Base-by-base conservation (phyloP, 1,284 basidiomycete species). In the Marasmius tenuissimus region DNA sequence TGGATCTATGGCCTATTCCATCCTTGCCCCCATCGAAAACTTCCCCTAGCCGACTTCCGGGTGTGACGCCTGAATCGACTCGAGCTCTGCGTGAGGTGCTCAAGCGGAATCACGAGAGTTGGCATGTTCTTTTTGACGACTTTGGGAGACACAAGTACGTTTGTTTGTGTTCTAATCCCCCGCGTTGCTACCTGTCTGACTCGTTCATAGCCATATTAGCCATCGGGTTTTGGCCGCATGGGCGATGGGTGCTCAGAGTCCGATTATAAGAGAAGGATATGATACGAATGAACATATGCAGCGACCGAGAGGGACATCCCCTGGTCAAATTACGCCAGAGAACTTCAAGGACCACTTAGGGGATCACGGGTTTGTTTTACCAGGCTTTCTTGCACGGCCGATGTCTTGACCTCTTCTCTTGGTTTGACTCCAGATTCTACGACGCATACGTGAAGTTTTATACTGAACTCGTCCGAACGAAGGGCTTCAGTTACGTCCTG, bases 381-480 rank as follows among this genome's bases (percentile, higher is more conserved):
- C 3, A 18, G 9, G 10, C 16, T 38, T 76, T 67, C 18, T 22
- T 4, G 14, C 20, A 14, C 8, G 12, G 5, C 6, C 10, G 27
- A 5, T 35, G 45, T 20, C 16, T 33, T 50, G 5, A 49, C n/a
- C 22, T 53, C 20, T 35, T 27, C 27, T 27, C 27, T 27, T 27
- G 27, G 2, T 27, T 27, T 27, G n/a, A 51, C 12, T 47, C 42
- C 52, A 89, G 87, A 4, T 89, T 78, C 67, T 90, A 86, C 66
- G 71, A 77, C 12, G 80, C 79, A 0, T 91, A 89, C 65, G 65
- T 86, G 34, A 62, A 73, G 8, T 90, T 88, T 72, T 90, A 89
- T 73, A 73, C 74, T 11, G 69, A 77, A 0, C 69, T 76, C 9
- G 67, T 89, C 10, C 69, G 78, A 37, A 38, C 27, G 8, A 35